These are phyloP conservation scores for Kazachstania kunashirensis DNA, from an alignment of 805 yeast genomes.

Conservation along the genomic window DNA sequence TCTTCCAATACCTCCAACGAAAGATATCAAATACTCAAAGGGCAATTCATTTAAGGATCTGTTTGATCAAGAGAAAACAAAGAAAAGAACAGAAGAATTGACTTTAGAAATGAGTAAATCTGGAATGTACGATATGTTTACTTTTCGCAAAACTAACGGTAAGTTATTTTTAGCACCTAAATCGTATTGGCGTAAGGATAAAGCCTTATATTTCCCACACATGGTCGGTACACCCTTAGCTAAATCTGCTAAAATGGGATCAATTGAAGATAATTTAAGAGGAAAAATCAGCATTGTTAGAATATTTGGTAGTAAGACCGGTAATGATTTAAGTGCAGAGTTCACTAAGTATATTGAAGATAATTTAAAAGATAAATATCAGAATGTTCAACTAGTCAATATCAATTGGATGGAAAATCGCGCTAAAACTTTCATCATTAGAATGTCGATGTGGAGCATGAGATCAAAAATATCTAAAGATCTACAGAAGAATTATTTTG, in stretches of 20 bases:
- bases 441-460: constrained; percentile 35
- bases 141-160: constrained; percentile 67
- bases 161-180: constrained; percentile 76
- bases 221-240: constrained; percentile 46
- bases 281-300: constrained; percentile 26
- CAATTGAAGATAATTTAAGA: constrained; percentile 23
- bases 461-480: constrained; percentile 32
- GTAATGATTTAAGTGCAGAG: constrained; percentile 54
- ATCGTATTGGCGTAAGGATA: constrained; percentile 65
- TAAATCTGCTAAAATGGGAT: constrained; percentile 18
- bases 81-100: constrained; percentile 40
- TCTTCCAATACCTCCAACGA: constrained; percentile 29
- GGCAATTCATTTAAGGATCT: constrained; percentile 40
- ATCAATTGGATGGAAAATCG: constrained; percentile 65
- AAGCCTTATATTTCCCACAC: constrained; percentile 76
- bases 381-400: constrained; percentile 57
- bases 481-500: constrained; percentile 50
- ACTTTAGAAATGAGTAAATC: constrained; percentile 58
- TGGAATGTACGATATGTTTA: constrained; percentile 56
- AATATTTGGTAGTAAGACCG: constrained; percentile 37
- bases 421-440: constrained; percentile 56
- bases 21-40: constrained; percentile 23
- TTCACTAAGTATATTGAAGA: constrained; percentile 7
- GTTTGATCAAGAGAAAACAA: constrained; percentile 40
- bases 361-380: constrained; percentile 4